Conservation (phyloP, 495 filamentous ascomycete species). For the Neurospora sp. region DNA sequence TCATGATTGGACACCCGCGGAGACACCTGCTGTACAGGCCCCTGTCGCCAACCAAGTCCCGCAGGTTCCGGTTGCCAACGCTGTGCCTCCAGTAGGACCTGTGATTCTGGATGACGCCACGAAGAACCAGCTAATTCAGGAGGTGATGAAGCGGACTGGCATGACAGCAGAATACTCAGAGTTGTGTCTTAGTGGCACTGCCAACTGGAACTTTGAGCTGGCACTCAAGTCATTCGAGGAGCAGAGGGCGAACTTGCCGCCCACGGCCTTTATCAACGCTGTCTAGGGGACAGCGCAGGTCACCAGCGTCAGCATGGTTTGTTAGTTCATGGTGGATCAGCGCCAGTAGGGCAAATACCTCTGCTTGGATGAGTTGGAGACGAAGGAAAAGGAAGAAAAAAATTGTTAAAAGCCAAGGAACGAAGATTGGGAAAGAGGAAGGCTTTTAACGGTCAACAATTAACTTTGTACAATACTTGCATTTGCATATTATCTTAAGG, state of each 20-base stretch:
- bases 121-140: slow-evolving; percentile 48
- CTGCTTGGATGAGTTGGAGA: background rate
- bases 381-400: background rate
- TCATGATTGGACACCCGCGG: slow-evolving; percentile 32
- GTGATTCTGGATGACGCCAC: slow-evolving; percentile 32
- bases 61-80: background rate
- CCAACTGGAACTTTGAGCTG: slow-evolving; percentile 61
- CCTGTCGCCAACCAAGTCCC: background rate
- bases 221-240: slow-evolving; percentile 59
- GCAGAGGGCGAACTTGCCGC: slow-evolving; percentile 33
- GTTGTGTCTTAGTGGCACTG: slow-evolving; percentile 52
- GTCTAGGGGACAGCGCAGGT: slow-evolving; percentile 1
- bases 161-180: slow-evolving; percentile 65
- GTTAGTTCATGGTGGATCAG: background rate
- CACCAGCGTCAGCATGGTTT: background rate
- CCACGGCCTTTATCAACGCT: slow-evolving; percentile 24
- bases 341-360: background rate
- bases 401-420: background rate
- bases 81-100: slow-evolving; percentile 7
- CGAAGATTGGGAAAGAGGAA: background rate
- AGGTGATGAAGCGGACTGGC: slow-evolving; percentile 56
- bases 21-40: slow-evolving; percentile 5
- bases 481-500: background rate
- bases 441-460: background rate
- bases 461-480: background rate